Evolutionary conservation across 148 eudicot genomes (phyloP).

Genomic region (Rhododendron vialii): DNA sequence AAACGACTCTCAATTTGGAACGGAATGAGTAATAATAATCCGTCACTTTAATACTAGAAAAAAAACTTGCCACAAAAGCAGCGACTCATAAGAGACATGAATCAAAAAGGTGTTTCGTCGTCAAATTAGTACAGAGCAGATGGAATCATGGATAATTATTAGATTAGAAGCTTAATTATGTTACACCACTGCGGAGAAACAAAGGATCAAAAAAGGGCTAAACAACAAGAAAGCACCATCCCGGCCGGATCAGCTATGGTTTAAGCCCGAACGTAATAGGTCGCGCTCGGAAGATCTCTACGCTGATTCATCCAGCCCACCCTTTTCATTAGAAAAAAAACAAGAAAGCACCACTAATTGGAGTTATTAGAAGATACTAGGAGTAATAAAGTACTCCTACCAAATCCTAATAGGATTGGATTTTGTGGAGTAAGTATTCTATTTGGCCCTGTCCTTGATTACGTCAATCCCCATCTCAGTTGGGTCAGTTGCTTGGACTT

Average conservation of each 20-base stretch:
- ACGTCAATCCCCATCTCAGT: constrained; percentile 87
- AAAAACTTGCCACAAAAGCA: background rate
- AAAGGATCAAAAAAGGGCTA: background rate
- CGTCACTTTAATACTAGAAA: too few relatives aligned
- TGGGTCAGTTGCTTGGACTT: constrained; percentile 83
- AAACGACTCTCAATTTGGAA: too few relatives aligned
- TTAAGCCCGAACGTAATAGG: background rate
- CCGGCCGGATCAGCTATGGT: background rate
- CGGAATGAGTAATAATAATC: too few relatives aligned
- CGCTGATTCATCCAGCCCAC: background rate
- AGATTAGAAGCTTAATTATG: background rate
- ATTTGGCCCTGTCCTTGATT: constrained; percentile 66
- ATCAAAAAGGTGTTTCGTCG: background rate
- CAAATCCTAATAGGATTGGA: background rate
- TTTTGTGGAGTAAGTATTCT: background rate
- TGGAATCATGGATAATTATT: background rate
- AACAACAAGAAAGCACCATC: background rate
- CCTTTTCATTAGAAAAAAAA: background rate
- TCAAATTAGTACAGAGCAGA: background rate
- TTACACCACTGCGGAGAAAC: background rate
- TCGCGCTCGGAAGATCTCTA: background rate
- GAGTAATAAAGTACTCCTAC: background rate
- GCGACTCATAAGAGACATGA: background rate
- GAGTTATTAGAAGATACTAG: background rate
- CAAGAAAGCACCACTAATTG: background rate